Conservation (phyloP, 768 basidiomycete genomes). For the Xerocomellus amylosporus region DNA sequence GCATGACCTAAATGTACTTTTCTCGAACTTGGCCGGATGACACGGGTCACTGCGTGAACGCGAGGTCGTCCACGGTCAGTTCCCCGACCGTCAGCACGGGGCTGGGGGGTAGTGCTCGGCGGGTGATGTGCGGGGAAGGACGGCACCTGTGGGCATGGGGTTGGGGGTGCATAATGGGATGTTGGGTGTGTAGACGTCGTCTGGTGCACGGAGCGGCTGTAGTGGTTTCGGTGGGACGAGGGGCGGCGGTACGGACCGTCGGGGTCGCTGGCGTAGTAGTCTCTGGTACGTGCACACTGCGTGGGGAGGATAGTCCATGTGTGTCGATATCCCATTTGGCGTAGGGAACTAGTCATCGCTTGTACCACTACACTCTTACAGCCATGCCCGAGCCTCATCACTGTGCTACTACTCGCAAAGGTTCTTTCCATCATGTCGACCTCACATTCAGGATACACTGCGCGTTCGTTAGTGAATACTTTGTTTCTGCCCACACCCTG, state of each 20-base stretch:
- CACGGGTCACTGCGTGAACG: constrained; percentile 6
- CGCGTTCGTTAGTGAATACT: no score
- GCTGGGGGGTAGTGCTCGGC: constrained; percentile 17
- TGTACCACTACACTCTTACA: no score
- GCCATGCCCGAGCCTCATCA: no score
- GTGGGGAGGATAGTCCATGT: constrained; percentile 24
- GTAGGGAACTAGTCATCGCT: no score
- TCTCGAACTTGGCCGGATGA: no score
- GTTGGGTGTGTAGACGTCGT: constrained; percentile 24
- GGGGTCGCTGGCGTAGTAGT: constrained; percentile 4
- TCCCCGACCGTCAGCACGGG: constrained; percentile 28
- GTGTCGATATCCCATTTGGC: constrained; percentile 23
- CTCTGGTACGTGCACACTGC: constrained; percentile 23
- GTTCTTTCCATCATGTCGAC: no score
- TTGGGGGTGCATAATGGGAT: constrained; percentile 1
- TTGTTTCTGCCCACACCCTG: no score
- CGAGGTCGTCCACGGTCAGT: constrained; percentile 25
- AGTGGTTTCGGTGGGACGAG: constrained; percentile 20
- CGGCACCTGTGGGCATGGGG: constrained; percentile 3
- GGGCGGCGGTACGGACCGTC: constrained; percentile 12
- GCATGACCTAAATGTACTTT: no score
- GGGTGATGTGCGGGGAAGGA: constrained; percentile 14
- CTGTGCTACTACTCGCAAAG: no score
- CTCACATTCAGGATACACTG: no score
- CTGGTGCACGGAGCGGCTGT: constrained; percentile 18